Percentiles rank a stretch among this genome's conserved stretches.
These are phyloP conservation scores for Schizophyllum commune DNA, from an alignment of 1,284 basidiomycete species.

Conservation along the genomic window DNA sequence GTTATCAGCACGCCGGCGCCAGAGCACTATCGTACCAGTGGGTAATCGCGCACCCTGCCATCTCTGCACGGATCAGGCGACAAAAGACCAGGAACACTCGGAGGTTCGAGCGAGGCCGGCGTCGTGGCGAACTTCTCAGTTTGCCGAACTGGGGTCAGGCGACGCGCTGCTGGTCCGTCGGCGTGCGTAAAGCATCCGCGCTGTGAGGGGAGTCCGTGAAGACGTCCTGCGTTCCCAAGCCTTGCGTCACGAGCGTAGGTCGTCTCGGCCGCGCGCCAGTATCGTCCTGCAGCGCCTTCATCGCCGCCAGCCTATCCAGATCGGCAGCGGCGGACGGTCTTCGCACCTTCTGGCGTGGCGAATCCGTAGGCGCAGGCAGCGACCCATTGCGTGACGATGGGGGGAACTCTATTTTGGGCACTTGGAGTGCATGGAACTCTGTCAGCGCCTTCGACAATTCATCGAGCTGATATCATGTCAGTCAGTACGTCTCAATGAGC, in stretches of 20 bases:
- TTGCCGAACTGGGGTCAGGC: not conserved
- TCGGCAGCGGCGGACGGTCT: not conserved
- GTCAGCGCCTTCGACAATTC: constrained; percentile 50
- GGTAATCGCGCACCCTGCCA: not conserved
- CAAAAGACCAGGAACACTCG: not conserved
- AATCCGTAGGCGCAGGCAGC: constrained; percentile 7
- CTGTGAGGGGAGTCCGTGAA: not conserved
- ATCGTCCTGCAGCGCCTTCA: not conserved
- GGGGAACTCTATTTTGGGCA: constrained; percentile 41
- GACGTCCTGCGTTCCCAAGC: not conserved
- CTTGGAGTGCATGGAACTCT: constrained; percentile 50
- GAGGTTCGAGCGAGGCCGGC: not conserved
- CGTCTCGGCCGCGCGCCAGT: not conserved
- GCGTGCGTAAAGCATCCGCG: not conserved
- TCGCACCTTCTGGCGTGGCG: not conserved
- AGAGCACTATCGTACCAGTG: not conserved
- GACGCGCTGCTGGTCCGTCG: too few species aligned
- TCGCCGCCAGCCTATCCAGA: not conserved
- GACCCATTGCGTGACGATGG: constrained; percentile 23
- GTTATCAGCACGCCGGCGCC: not conserved
- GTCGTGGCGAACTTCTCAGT: too few species aligned
- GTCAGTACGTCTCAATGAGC: not conserved
- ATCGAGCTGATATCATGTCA: constrained; percentile 36
- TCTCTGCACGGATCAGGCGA: not conserved
- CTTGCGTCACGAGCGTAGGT: not conserved